Conservation (phyloP, 306 rosid genomes). For the Crotalaria pallida region DNA sequence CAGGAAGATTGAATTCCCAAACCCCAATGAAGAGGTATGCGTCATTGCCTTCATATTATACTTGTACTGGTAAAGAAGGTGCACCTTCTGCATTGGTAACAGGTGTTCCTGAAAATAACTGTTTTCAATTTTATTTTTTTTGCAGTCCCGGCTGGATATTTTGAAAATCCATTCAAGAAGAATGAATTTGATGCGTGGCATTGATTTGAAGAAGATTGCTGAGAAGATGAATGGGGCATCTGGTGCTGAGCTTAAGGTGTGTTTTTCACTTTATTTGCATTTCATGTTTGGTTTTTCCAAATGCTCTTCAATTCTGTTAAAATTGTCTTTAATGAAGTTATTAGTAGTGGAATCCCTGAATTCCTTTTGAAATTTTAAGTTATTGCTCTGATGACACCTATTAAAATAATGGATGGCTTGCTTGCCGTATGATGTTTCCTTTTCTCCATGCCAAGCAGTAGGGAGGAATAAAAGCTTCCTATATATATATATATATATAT, state of each 20-base stretch:
- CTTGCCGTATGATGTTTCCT: neutral
- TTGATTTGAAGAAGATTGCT: constrained; percentile 95
- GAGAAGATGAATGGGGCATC: constrained; percentile 99
- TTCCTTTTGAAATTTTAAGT: neutral
- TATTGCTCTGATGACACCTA: neutral
- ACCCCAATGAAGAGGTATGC: constrained; percentile 87
- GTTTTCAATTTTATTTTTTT: constrained; percentile 12
- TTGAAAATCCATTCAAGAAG: constrained; percentile 96
- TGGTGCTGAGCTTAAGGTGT: constrained; percentile 99
- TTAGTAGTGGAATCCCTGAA: neutral
- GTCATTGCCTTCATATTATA: neutral
- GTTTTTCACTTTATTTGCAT: constrained; percentile 6
- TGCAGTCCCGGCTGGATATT: constrained; percentile 92
- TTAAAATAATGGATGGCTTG: neutral
- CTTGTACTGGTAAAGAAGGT: neutral
- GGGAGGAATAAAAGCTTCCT: neutral
- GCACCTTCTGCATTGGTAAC: neutral
- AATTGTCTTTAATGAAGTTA: neutral
- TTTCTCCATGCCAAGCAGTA: neutral
- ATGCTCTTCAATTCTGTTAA: neutral
- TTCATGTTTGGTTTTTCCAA: neutral
- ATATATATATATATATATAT: too few species aligned
- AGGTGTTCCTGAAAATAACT: neutral
- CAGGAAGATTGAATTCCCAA: constrained; percentile 94
- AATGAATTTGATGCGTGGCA: constrained; percentile 99